These are phyloP conservation scores for Cladorrhinum samala DNA, from an alignment of 495 filamentous ascomycete species.

Conservation along the genomic window DNA sequence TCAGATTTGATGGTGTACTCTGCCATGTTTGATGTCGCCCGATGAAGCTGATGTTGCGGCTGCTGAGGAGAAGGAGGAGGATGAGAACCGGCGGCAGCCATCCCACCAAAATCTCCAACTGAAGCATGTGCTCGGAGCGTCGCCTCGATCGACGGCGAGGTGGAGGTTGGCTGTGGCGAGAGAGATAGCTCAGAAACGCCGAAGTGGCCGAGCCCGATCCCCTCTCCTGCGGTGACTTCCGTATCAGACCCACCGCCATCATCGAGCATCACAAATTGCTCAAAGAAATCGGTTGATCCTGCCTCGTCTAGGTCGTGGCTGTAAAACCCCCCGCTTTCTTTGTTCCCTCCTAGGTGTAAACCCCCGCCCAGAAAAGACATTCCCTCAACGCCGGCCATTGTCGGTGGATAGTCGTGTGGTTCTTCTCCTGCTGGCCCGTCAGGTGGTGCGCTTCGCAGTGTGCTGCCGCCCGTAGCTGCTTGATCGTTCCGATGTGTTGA, in stretches of 20 bases:
- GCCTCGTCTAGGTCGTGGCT: conserved; percentile 33
- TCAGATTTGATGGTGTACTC: background rate
- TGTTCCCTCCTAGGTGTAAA: conserved; percentile 26
- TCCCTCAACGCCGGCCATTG: conserved; percentile 23
- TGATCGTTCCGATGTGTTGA: conserved; percentile 1
- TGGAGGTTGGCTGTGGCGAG: conserved; percentile 14
- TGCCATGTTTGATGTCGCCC: background rate
- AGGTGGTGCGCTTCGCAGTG: background rate
- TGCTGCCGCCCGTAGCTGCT: background rate
- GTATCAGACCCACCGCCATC: conserved; percentile 14
- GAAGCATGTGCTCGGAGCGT: background rate
- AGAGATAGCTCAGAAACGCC: conserved; percentile 12
- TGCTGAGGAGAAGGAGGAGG: background rate
- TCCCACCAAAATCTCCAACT: background rate
- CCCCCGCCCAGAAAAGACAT: conserved; percentile 21
- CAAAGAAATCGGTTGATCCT: conserved; percentile 39
- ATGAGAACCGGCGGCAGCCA: background rate
- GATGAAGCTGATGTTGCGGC: conserved; percentile 3
- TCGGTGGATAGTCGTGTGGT: no score
- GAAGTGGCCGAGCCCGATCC: conserved; percentile 14
- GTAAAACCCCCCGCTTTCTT: conserved; percentile 30
- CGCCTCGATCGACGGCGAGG: background rate
- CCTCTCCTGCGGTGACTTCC: conserved; percentile 11
- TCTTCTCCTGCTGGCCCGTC: no score
- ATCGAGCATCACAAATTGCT: conserved; percentile 42